A percentile compares a stretch with the other conserved stretches of the same genome.
Conservation (phyloP, 2,329 filamentous ascomycete genomes). For the Apiospora phragmitis region DNA sequence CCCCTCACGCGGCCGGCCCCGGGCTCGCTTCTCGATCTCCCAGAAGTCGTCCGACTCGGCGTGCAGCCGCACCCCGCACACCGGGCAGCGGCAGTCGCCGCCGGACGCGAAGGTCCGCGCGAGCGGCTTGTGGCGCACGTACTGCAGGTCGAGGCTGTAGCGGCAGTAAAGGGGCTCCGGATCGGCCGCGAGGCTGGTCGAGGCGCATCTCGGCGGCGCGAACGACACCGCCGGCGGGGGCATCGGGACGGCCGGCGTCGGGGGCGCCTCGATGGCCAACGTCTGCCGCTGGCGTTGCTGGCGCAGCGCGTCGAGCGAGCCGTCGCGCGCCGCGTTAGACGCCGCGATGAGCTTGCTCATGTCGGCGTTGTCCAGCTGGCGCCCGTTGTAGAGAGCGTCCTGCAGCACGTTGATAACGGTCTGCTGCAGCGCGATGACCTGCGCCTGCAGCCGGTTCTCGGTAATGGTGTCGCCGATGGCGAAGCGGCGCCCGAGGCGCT, state of each 20-base stretch:
- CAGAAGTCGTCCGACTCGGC: slow-evolving; percentile 29
- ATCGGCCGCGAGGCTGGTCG: slow-evolving; percentile 11
- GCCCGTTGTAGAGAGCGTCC: slow-evolving; percentile 34
- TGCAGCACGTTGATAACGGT: slow-evolving; percentile 39
- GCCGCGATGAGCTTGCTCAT: slow-evolving; percentile 33
- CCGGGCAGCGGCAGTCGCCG: slow-evolving; percentile 27
- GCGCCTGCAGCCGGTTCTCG: slow-evolving; percentile 37
- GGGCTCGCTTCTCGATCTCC: slow-evolving; percentile 27
- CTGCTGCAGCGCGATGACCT: slow-evolving; percentile 38
- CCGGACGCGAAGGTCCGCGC: slow-evolving; percentile 22
- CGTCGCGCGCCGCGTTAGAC: slow-evolving; percentile 34
- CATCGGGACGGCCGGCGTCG: not conserved
- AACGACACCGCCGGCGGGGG: slow-evolving; percentile 6
- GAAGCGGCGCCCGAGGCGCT: slow-evolving; percentile 33
- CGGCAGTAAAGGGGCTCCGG: slow-evolving; percentile 32
- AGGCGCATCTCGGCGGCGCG: slow-evolving; percentile 16
- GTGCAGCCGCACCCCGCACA: slow-evolving; percentile 25
- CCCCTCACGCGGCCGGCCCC: slow-evolving; percentile 4
- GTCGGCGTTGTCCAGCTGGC: slow-evolving; percentile 26
- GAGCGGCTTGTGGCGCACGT: slow-evolving; percentile 23
- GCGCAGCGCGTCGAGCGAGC: slow-evolving; percentile 35
- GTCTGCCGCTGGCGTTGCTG: slow-evolving; percentile 36
- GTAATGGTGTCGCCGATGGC: slow-evolving; percentile 37
- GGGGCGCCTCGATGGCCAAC: slow-evolving; percentile 10
- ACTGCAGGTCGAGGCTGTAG: slow-evolving; percentile 33